Base-by-base conservation (phyloP, 2,329 filamentous ascomycete species). In the Trematosphaeria pertusa region DNA sequence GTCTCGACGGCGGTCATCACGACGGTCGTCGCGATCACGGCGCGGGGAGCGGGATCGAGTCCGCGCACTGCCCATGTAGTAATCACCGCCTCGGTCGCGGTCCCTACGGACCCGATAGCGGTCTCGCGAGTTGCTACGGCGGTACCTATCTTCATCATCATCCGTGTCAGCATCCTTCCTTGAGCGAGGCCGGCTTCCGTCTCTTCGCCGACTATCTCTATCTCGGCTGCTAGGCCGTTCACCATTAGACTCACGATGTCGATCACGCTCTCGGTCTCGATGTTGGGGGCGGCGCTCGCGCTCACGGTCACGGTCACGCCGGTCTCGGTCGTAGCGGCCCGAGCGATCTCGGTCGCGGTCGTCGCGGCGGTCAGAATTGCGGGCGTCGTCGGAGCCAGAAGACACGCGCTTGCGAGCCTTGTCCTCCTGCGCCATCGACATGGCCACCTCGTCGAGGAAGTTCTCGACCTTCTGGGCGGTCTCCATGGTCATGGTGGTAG, bases 381-480 rank as follows among this genome's bases (percentile, higher is more conserved):
- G 61, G 33, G 70, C 66, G 37, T 71, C 54, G 18, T 54, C 59
- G 44, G 55, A 59, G 40, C 48, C 48, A 55, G 56, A 50, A 32
- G 44, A 42, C 36, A 57, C 83, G 56, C 74, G 73, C 41, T 73
- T 44, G 8, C 8, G 5, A 36, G 46, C 37, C 30, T 40, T 65
- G 15, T 43, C 20, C 15, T 43, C 31, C 48, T 66, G 59, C 30
- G 67, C 48, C 15, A 58, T 48, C 15, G 65, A 60, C 45, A 52
- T 53, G 24, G 56, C 61, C 12, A 59, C 58, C 46, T 62, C 89
- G 74, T 96, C 91, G 61, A 97, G 85, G 57, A 97, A 83, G 58
- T 91, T 90, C 80, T 97, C 92, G 63, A 97, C 90, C 69, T 96
- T 91, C 60, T 87, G 78, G 72, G 81, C 81, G 36, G 33, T 36